Base-by-base conservation (phyloP, 306 rosid species). In the Vigna unguiculata region DNA sequence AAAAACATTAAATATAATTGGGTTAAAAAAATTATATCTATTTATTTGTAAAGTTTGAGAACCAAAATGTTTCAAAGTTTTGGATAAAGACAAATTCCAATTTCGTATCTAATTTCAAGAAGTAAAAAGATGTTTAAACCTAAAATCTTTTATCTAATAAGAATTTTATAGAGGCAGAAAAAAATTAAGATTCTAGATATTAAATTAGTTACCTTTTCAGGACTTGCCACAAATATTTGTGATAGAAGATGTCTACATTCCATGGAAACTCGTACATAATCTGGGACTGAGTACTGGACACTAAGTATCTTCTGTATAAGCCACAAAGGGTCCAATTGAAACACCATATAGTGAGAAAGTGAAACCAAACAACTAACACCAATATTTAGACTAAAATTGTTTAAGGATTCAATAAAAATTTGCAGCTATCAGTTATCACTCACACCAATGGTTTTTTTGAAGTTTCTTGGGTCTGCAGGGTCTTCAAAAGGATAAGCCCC, bases 401-500 rank as follows among this genome's bases (percentile, higher is more conserved):
- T 24, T 71, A 48, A 41, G 46, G 17, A 59, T 48, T 47, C 21
- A 67, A 64, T 51, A 75, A 66, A 59, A 66, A 59, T 21, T 74
- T 41, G 75, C 21, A 67, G 55, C 25, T 19, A 53, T 53, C 28
- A 21, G 34, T 57, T 58, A 48, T 17, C 38, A 80, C 91, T 82
- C 69, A 93, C 98, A 74, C 73, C 83, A 48, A 93, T 83, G 30
- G 95, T 86, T 76, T 88, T 91, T 52, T 61, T 83, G 41, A 93
- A 91, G 90, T 93, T 86, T 69, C 78, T 87, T 12, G 98, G 93
- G 75, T 91, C 96, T 34, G 74, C 87, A 4, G 91, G 89, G 77
- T 93, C 95, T 86, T 89, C 95, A 82, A 93, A 93, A 30, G 96
- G 98, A 85, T 93, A 93, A 46, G 90, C 87, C 36, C 98, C 98